A percentile compares a stretch with the other conserved stretches of the same genome.
phyloP scores from a whole-genome alignment of 192 early-diverging fungal genomes.

The Chytriomyces confervae region DNA sequence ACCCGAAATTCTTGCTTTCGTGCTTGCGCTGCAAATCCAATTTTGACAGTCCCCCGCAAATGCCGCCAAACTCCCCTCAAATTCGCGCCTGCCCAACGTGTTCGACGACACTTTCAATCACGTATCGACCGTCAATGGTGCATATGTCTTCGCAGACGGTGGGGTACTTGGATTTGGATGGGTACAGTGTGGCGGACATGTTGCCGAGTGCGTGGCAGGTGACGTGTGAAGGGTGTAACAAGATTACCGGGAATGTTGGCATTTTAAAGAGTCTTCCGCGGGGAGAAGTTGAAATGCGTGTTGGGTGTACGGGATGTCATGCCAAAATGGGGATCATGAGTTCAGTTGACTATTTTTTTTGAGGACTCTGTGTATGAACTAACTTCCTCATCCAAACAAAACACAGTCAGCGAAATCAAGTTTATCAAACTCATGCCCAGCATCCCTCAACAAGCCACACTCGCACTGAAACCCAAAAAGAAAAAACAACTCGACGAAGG shows the following conservation, averaged over 20 bases:
- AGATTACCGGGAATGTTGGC: slow-evolving; percentile 36
- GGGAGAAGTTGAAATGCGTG: slow-evolving; percentile 26
- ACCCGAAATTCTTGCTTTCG: slow-evolving; percentile 67
- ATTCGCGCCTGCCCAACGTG: slow-evolving; percentile 65
- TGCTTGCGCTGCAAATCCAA: slow-evolving; percentile 80
- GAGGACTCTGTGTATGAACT: background rate
- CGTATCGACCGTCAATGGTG: slow-evolving; percentile 68
- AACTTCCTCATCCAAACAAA: background rate
- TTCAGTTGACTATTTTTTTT: slow-evolving; percentile 32
- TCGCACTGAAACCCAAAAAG: slow-evolving; percentile 57
- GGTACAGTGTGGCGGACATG: slow-evolving; percentile 72
- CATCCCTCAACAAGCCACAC: background rate
- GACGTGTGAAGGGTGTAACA: slow-evolving; percentile 74
- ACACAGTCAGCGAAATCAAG: slow-evolving; percentile 58
- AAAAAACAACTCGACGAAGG: slow-evolving; percentile 57
- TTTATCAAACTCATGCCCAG: slow-evolving; percentile 56
- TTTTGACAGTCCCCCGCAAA: slow-evolving; percentile 44
- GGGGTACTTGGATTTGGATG: slow-evolving; percentile 78
- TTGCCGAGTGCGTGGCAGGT: slow-evolving; percentile 72
- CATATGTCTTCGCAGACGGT: slow-evolving; percentile 59
- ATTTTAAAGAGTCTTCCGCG: slow-evolving; percentile 37
- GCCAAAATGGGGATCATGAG: slow-evolving; percentile 26
- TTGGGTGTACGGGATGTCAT: slow-evolving; percentile 17
- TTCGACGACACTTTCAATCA: slow-evolving; percentile 56
- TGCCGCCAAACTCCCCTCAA: slow-evolving; percentile 43